Conservation (phyloP, 345 rosid species). For the Camelina laxa region DNA sequence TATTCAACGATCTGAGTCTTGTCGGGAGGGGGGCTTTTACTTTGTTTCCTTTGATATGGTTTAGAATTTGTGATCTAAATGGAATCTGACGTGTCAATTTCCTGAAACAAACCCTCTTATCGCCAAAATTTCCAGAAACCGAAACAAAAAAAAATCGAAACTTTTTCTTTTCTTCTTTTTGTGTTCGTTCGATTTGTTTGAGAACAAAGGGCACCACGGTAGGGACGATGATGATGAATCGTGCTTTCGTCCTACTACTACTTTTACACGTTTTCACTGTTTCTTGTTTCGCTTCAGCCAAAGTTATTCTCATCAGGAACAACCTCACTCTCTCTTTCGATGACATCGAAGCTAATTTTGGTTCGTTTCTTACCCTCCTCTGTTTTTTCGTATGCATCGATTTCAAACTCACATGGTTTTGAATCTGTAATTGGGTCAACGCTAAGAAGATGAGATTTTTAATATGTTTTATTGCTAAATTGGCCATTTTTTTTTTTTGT, state of each 20-base stretch:
- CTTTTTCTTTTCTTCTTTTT: background rate
- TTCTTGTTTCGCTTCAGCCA: constrained; percentile 53
- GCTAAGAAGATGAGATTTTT: background rate
- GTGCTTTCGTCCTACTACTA: constrained; percentile 45
- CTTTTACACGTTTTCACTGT: constrained; percentile 45
- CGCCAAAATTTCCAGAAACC: constrained; percentile 26
- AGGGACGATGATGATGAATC: constrained; percentile 38
- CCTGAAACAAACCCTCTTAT: constrained; percentile 49
- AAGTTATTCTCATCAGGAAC: constrained; percentile 62
- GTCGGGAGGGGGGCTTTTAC: constrained; percentile 7
- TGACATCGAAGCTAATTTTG: constrained; percentile 85
- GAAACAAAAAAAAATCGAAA: background rate
- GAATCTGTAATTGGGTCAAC: background rate
- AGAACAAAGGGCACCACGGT: constrained; percentile 4
- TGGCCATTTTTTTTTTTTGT: background rate
- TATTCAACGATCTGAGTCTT: constrained; percentile 11
- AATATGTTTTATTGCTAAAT: background rate
- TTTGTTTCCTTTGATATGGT: constrained; percentile 29
- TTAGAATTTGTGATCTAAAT: constrained; percentile 47
- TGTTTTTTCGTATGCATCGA: background rate
- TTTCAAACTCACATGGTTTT: background rate
- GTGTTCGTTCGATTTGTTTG: constrained; percentile 26
- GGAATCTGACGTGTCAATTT: constrained; percentile 90
- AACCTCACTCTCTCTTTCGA: constrained; percentile 73
- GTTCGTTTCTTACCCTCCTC: constrained; percentile 46